Conservation (phyloP, 768 basidiomycete genomes). For the Tremella mesenterica region DNA sequence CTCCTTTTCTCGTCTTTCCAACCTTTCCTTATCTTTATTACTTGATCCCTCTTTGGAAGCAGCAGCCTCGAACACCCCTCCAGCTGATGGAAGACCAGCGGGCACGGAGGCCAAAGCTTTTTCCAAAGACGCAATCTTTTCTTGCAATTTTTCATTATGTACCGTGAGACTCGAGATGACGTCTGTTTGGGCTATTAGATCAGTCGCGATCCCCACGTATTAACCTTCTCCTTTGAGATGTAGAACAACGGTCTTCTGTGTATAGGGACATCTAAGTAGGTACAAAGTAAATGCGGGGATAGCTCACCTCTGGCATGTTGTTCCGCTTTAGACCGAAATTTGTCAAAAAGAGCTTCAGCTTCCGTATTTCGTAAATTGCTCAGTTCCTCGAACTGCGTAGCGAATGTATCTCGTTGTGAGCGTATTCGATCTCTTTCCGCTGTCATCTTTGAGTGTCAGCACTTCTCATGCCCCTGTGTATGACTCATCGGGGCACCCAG, state of each 20-base stretch:
- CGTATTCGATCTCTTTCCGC: slow-evolving; percentile 24
- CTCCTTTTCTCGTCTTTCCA: slow-evolving; percentile 30
- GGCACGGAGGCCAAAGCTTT: slow-evolving; percentile 10
- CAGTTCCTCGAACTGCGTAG: slow-evolving; percentile 39
- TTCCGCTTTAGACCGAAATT: slow-evolving; percentile 33
- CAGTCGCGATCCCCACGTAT: too few relatives aligned
- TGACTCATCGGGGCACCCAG: background rate
- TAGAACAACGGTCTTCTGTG: background rate
- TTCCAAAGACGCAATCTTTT: slow-evolving; percentile 21
- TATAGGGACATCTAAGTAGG: background rate
- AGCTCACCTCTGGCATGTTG: slow-evolving; percentile 29
- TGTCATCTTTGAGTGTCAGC: slow-evolving; percentile 8
- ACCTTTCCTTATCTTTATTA: background rate
- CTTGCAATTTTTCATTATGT: slow-evolving; percentile 35
- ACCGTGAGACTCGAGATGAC: slow-evolving; percentile 29
- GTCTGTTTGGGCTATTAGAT: slow-evolving; percentile 36
- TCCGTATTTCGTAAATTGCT: slow-evolving; percentile 22
- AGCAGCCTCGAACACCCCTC: background rate
- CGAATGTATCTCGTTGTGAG: slow-evolving; percentile 31
- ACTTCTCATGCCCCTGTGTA: background rate
- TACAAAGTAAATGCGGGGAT: background rate
- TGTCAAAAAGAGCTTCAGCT: slow-evolving; percentile 26
- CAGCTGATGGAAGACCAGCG: background rate
- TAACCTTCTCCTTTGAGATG: background rate
- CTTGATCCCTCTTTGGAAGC: background rate